A percentile compares a stretch with the other conserved stretches of the same genome.
phyloP scores from a whole-genome alignment of 441 rosid genomes.

The Corymbia calophylla region DNA sequence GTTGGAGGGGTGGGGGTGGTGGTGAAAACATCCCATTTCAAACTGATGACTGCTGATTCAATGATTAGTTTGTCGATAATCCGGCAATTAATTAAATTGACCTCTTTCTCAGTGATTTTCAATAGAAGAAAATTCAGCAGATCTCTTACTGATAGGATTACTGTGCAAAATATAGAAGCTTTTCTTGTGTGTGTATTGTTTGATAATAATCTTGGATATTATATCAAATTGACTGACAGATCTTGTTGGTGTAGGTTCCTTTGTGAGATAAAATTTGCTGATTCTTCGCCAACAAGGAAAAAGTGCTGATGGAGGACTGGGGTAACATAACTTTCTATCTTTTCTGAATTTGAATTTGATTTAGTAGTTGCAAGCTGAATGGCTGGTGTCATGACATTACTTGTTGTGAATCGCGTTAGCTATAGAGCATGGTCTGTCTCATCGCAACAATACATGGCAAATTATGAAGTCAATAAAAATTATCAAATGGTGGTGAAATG shows the following conservation, averaged over 20 bases:
- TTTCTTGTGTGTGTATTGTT: background rate
- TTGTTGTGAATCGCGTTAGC: background rate
- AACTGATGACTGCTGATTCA: background rate
- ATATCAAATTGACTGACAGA: background rate
- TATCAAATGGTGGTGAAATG: background rate
- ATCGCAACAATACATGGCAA: background rate
- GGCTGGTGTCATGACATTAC: background rate
- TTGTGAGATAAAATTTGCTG: background rate
- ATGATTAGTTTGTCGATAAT: background rate
- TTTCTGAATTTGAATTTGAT: background rate
- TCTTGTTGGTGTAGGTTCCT: background rate
- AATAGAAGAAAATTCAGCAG: background rate
- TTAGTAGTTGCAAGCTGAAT: background rate
- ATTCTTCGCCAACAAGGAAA: background rate
- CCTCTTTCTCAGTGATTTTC: background rate
- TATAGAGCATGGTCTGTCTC: background rate
- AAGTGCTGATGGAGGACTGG: constrained; percentile 32
- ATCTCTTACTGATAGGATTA: background rate
- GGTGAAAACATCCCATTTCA: background rate
- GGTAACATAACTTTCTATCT: constrained; percentile 13
- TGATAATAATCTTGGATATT: background rate
- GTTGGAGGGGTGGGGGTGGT: background rate
- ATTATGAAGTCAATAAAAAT: background rate
- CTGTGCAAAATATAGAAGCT: background rate
- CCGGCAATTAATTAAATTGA: background rate